Evolutionary conservation across 768 basidiomycete species (phyloP).

Genomic region (Mycena rebaudengoi): DNA sequence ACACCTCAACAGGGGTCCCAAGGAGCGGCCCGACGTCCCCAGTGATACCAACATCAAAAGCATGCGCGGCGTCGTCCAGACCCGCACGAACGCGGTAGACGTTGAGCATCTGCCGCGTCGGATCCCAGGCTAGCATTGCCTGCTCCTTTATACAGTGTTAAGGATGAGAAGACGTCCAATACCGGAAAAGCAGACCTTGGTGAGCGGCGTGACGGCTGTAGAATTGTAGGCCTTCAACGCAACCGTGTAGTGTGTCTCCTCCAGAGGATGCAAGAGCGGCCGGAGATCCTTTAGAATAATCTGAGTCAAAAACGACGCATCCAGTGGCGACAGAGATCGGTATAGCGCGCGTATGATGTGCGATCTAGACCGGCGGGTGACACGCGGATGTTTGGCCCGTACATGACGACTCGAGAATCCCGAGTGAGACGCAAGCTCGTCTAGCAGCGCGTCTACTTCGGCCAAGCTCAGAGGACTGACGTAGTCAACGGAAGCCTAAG

Average conservation of each 20-base stretch:
- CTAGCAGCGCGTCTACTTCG: conserved; percentile 72
- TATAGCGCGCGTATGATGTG: conserved; percentile 66
- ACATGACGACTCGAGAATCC: conserved; percentile 64
- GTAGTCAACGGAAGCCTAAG: conserved; percentile 8
- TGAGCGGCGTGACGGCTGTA: conserved; percentile 62
- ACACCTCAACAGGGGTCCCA: conserved; percentile 72
- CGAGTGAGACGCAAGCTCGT: conserved; percentile 77
- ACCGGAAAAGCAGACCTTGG: conserved; percentile 34
- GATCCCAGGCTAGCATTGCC: conserved; percentile 81
- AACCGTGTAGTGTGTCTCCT: conserved; percentile 55
- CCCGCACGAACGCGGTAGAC: conserved; percentile 65
- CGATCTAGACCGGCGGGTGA: conserved; percentile 38
- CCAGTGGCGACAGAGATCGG: conserved; percentile 63
- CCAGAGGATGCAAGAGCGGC: conserved; percentile 78
- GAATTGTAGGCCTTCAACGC: conserved; percentile 66
- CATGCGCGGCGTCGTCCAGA: conserved; percentile 63
- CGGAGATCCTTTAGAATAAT: conserved; percentile 89
- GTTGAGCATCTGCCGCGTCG: conserved; percentile 56
- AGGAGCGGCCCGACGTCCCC: conserved; percentile 50
- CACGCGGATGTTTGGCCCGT: conserved; percentile 39
- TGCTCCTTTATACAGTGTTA: conserved; percentile 41
- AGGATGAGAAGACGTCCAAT: background rate
- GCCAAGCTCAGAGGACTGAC: conserved; percentile 49
- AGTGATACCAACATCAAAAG: conserved; percentile 46
- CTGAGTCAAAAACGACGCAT: conserved; percentile 79